phyloP scores from a whole-genome alignment of 2,329 filamentous ascomycete genomes.

The Clonostachys rhizophaga region DNA sequence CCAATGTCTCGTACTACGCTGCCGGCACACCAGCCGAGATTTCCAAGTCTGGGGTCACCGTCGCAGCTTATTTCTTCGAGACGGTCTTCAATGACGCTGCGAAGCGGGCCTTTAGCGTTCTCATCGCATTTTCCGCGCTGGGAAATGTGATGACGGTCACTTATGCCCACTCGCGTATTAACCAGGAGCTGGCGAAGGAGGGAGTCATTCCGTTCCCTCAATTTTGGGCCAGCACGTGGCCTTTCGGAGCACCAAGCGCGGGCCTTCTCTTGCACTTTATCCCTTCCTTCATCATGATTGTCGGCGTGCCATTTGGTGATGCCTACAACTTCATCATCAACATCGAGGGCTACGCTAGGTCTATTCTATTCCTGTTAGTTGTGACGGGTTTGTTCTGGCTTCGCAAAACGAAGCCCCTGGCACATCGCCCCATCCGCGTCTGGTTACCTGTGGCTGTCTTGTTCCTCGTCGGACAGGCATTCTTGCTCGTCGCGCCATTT shows the following conservation, averaged over 20 bases:
- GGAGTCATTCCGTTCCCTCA: conserved; percentile 54
- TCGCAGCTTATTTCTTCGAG: too few relatives aligned
- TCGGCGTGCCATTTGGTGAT: conserved; percentile 56
- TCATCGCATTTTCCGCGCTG: conserved; percentile 51
- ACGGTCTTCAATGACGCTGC: too few relatives aligned
- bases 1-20: too few relatives aligned
- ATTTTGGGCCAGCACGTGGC: conserved; percentile 59
- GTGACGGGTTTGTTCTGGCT: too few relatives aligned
- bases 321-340: conserved; percentile 64
- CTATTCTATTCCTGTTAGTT: conserved; percentile 36
- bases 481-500: too few relatives aligned
- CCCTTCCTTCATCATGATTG: conserved; percentile 54
- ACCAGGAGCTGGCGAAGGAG: conserved; percentile 56
- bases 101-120: conserved; percentile 42
- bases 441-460: too few relatives aligned
- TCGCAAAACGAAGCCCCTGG: too few relatives aligned
- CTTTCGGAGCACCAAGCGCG: conserved; percentile 58
- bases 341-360: conserved; percentile 51
- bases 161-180: conserved; percentile 48
- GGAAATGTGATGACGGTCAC: conserved; percentile 53
- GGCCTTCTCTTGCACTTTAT: conserved; percentile 53
- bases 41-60: too few relatives aligned
- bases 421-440: too few relatives aligned
- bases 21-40: too few relatives aligned
- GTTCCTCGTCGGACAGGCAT: too few relatives aligned